These are phyloP conservation scores for Escallonia rubra DNA, from an alignment of 129 eudicot genomes.

Conservation along the genomic window DNA sequence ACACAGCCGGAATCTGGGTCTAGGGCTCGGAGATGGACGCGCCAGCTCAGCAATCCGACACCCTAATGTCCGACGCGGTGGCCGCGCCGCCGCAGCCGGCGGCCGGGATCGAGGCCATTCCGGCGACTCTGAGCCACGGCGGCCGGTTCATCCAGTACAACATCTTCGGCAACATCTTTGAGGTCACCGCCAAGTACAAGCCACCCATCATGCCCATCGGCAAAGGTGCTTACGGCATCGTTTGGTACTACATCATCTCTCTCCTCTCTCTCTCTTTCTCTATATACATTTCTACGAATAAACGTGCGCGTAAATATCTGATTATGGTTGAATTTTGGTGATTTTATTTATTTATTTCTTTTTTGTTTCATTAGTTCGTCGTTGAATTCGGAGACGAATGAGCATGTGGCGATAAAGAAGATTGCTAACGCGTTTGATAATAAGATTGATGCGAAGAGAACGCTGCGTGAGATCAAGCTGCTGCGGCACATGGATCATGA, in stretches of 20 bases:
- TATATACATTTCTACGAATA: background rate
- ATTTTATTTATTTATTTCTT: no score
- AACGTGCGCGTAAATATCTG: background rate
- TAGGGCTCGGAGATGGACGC: slow-evolving; percentile 42
- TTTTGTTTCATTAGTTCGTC: slow-evolving; percentile 48
- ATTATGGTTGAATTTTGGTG: background rate
- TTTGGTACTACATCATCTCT: slow-evolving; percentile 35
- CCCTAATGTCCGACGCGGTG: slow-evolving; percentile 67
- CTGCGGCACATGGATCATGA: slow-evolving; percentile 90
- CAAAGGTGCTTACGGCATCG: slow-evolving; percentile 83
- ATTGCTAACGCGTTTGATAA: slow-evolving; percentile 82
- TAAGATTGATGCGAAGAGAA: slow-evolving; percentile 22
- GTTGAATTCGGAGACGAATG: slow-evolving; percentile 84
- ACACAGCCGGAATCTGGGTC: background rate
- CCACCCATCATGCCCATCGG: slow-evolving; percentile 88
- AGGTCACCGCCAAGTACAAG: slow-evolving; percentile 75
- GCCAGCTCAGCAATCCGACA: slow-evolving; percentile 58
- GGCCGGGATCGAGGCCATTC: slow-evolving; percentile 49
- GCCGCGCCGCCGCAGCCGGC: slow-evolving; percentile 29
- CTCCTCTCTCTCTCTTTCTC: background rate
- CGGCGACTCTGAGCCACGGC: slow-evolving; percentile 75
- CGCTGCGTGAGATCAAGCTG: slow-evolving; percentile 86
- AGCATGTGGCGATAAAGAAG: slow-evolving; percentile 87
- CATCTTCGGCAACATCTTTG: slow-evolving; percentile 68
- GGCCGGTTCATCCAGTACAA: slow-evolving; percentile 82